A percentile compares a stretch with the other conserved stretches of the same genome.
phyloP scores from a whole-genome alignment of 352 stramenopile genomes.

The Phytophthora pseudosyringae region DNA sequence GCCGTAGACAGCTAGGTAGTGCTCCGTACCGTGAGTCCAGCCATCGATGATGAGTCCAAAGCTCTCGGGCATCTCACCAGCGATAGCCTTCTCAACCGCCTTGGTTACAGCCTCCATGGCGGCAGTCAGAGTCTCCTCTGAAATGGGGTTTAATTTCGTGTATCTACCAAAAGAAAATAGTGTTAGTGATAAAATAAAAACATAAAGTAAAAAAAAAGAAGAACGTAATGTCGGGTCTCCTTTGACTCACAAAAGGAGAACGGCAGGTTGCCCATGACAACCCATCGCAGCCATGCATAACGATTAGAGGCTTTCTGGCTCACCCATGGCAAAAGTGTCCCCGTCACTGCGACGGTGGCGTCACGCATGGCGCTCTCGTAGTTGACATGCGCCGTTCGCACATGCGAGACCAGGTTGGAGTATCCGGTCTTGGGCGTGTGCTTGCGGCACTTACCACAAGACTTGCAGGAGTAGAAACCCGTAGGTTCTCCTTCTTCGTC shows the following conservation, averaged over 20 bases:
- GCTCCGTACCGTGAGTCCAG: too few relatives aligned
- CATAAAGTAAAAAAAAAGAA: too few relatives aligned
- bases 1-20: neutral
- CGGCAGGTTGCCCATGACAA: too few relatives aligned
- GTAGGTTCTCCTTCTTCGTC: constrained; percentile 6
- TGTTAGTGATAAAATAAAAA: too few relatives aligned
- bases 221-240: too few relatives aligned
- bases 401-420: constrained; percentile 16
- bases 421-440: constrained; percentile 6
- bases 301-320: constrained; percentile 21
- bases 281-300: too few relatives aligned
- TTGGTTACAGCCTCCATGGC: too few relatives aligned
- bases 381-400: too few relatives aligned
- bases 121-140: too few relatives aligned
- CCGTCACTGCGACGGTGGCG: neutral
- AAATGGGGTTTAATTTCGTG: too few relatives aligned
- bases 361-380: too few relatives aligned
- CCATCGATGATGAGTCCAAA: constrained; percentile 1
- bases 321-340: constrained; percentile 2
- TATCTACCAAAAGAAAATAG: too few relatives aligned
- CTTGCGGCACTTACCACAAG: constrained; percentile 7
- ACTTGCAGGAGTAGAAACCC: constrained; percentile 8
- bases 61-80: neutral
- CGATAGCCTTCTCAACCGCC: neutral
- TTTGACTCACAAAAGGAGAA: neutral